Conservation (phyloP, 2,329 filamentous ascomycete genomes). For the Aschersonia sp. region DNA sequence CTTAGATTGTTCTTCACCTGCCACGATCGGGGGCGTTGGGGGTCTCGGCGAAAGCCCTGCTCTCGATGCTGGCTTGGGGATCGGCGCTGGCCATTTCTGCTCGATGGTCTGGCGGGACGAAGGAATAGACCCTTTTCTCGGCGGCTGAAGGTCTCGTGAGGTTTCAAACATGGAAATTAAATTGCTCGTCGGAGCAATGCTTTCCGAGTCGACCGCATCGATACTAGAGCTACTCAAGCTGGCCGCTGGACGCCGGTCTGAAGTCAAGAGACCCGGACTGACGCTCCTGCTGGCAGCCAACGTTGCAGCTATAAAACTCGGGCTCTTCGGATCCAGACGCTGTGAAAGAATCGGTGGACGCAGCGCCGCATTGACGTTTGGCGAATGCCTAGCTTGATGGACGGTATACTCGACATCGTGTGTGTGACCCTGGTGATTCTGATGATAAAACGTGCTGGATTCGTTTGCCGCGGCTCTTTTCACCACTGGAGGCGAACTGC, state of each 20-base stretch:
- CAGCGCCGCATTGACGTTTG: neutral
- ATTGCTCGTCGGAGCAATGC: slow-evolving; percentile 47
- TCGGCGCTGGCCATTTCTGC: no score
- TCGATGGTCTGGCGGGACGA: no score
- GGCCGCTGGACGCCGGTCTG: slow-evolving; percentile 13
- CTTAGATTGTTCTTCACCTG: neutral
- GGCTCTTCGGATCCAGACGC: slow-evolving; percentile 29
- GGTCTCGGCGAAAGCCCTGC: neutral
- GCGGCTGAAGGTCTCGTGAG: slow-evolving; percentile 16
- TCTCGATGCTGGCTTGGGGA: neutral
- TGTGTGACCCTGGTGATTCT: slow-evolving; percentile 5
- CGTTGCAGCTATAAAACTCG: slow-evolving; percentile 42
- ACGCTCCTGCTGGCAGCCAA: slow-evolving; percentile 40
- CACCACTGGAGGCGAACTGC: neutral
- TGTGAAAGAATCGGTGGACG: neutral
- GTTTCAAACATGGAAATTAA: slow-evolving; percentile 58
- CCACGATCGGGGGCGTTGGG: neutral
- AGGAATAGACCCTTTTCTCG: neutral
- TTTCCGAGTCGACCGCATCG: slow-evolving; percentile 30
- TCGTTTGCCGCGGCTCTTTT: neutral
- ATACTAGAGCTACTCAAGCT: slow-evolving; percentile 6
- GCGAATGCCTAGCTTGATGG: slow-evolving; percentile 6
- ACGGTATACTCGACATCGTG: neutral
- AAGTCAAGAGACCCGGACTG: slow-evolving; percentile 17
- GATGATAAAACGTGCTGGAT: slow-evolving; percentile 1